Conservation (phyloP, 805 yeast genomes). For the Wickerhamomyces queroliae region DNA sequence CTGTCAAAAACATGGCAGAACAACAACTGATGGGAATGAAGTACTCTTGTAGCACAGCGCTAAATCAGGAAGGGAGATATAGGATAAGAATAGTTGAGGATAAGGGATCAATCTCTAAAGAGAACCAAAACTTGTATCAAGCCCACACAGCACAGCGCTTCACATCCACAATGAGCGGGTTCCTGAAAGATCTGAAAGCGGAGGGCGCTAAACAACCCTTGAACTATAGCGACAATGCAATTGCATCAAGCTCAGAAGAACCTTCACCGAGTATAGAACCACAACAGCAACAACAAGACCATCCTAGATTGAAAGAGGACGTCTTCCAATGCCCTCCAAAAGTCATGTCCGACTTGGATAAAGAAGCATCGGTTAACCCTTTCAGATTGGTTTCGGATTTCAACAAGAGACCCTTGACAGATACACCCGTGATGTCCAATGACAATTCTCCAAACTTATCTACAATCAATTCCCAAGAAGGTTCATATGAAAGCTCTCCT, state of each 20-base stretch:
- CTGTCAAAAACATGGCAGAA: no score
- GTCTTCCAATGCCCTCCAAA: background rate
- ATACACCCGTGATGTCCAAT: constrained; percentile 62
- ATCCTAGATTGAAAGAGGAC: constrained; percentile 1
- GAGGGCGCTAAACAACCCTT: background rate
- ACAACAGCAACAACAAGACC: constrained; percentile 1
- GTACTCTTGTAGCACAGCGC: no score
- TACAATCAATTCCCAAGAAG: constrained; percentile 17
- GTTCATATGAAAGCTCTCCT: constrained; percentile 26
- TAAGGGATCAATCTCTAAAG: no score
- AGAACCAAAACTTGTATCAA: no score
- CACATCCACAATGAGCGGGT: background rate
- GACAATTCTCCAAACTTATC: constrained; percentile 46
- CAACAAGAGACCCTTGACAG: constrained; percentile 67
- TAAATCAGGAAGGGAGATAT: no score
- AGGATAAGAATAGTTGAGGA: no score
- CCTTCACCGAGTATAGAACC: constrained; percentile 7
- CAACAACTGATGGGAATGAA: no score
- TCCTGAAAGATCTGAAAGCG: background rate
- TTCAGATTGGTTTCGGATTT: constrained; percentile 40
- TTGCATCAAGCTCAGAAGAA: constrained; percentile 20
- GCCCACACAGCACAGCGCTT: no score
- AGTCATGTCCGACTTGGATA: background rate
- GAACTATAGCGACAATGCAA: constrained; percentile 16
- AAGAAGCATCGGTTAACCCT: background rate